phyloP scores from a whole-genome alignment of 140 eudicot genomes.

The Cichorium intybus region DNA sequence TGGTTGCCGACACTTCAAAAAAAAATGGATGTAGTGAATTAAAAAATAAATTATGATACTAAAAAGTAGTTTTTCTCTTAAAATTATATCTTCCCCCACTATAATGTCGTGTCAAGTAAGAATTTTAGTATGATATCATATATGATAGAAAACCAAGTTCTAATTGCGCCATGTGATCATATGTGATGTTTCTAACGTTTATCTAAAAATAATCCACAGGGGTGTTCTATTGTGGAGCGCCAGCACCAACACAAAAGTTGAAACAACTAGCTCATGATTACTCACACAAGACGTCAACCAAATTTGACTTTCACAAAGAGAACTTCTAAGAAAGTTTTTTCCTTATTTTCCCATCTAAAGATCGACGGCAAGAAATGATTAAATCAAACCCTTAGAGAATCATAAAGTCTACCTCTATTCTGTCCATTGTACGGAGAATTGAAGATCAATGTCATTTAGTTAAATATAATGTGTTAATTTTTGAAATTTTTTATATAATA shows the following conservation, averaged over 20 bases:
- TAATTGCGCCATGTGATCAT: background rate
- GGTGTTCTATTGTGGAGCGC: constrained; percentile 53
- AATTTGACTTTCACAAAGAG: constrained; percentile 51
- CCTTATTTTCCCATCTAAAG: background rate
- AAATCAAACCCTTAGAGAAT: background rate
- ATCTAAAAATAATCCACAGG: constrained; percentile 22
- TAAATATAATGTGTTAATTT: background rate
- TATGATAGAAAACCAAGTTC: background rate
- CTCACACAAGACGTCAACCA: constrained; percentile 32
- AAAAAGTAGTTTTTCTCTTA: no score
- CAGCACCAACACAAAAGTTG: constrained; percentile 19
- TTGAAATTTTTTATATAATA: background rate
- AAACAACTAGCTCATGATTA: constrained; percentile 33
- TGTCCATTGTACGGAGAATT: background rate
- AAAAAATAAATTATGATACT: no score
- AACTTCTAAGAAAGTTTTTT: constrained; percentile 19
- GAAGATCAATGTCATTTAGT: background rate
- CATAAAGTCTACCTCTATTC: background rate
- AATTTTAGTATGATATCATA: background rate
- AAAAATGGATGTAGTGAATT: no score
- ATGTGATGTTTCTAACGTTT: background rate
- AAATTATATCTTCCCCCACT: no score
- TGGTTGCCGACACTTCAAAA: background rate
- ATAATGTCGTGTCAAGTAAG: no score
- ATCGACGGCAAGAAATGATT: background rate